phyloP scores from a whole-genome alignment of 2,329 filamentous ascomycete species.

The Aspergillus tamarii region DNA sequence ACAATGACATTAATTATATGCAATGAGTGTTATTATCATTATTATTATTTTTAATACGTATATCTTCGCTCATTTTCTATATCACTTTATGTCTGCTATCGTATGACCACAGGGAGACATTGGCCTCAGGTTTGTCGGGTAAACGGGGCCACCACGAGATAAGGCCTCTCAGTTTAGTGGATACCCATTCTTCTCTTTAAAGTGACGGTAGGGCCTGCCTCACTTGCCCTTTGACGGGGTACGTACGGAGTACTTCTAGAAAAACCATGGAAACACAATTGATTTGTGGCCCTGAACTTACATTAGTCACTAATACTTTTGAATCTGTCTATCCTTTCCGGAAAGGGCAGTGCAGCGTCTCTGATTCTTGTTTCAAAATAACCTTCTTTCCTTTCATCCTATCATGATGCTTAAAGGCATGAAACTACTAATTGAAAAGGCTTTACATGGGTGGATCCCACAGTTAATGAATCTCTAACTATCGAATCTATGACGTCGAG shows the following conservation, averaged over 20 bases:
- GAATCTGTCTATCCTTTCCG: neutral
- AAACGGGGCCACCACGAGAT: no score
- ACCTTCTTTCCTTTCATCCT: neutral
- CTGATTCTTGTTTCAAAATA: neutral
- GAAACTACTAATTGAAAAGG: neutral
- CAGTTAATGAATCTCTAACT: neutral
- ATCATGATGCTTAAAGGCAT: neutral
- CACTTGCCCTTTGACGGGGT: no score
- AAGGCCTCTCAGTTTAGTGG: neutral
- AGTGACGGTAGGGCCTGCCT: no score
- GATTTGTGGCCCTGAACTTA: neutral
- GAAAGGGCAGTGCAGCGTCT: neutral
- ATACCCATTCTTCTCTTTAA: no score
- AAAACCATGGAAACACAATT: neutral
- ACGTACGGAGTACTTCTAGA: neutral
- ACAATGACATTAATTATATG: neutral
- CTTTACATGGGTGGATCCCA: neutral
- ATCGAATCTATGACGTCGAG: neutral
- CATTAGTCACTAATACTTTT: neutral
- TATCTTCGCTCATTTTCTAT: no score
- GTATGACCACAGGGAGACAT: neutral
- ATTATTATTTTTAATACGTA: no score
- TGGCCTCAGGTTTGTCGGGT: neutral
- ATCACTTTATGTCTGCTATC: neutral
- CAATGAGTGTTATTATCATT: neutral